Evolutionary conservation across 148 eudicot species (phyloP), one percentile per base, ranked within the genome.

Genomic region (Amaranthus palmeri): DNA sequence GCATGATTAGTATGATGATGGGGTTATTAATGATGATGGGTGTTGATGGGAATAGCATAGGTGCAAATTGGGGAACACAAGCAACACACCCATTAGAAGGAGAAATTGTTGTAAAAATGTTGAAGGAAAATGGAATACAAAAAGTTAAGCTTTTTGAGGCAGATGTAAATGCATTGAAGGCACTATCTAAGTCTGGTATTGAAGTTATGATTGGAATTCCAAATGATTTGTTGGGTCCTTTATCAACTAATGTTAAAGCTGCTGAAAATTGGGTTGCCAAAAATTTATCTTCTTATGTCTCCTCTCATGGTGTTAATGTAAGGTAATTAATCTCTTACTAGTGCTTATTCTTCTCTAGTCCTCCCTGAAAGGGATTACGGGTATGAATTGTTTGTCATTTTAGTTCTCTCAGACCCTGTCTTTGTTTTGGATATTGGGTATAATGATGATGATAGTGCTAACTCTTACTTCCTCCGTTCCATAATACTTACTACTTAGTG

Each of bases 121-220:
- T 91, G 10, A 91, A 67, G 56, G 89, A 88, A 68, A 91, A 88
- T 75, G 91, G 89, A 57, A 79, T 91, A 18, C 77, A 82, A n/a
- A 91, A 86, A 42, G 96, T 88, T 25, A 91, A 91, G 78, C 76
- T 91, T 3, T 91, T 91, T 75, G 96, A 91, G 63, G 88, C 96
- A 8, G 93, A 91, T 73, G 51, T 75, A 8, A 48, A 42, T 12
- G 81, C 80, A 61, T 68, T 91, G 66, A 80, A 76, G 62, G 88
- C 95, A 54, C 72, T 80, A 59, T 80, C 85, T 13, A 87, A 87
- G 1, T 85, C 96, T 42, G 93, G 93, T 52, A 81, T 91, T 76
- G 86, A 91, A 25, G 96, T 91, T 53, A 91, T 88, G 93, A 85
- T 86, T 65, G 96, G 96, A 3, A 91, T 91, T 36, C 96, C 96